Conservation (phyloP, 441 rosid species). For the Adansonia gregorii region DNA sequence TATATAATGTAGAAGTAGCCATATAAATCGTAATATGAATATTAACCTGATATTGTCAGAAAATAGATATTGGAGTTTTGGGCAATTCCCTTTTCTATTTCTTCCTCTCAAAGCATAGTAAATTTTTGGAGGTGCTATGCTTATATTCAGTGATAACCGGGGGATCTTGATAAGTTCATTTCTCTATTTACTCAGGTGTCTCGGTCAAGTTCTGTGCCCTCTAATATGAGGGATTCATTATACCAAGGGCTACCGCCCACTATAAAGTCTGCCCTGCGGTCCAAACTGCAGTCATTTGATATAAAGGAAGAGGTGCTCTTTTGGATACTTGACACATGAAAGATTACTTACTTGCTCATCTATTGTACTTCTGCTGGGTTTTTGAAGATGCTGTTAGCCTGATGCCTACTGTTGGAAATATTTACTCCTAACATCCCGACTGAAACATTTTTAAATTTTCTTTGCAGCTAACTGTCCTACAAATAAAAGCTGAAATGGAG, state of each 20-base stretch:
- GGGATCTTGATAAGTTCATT: constrained; percentile 24
- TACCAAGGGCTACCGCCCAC: constrained; percentile 97
- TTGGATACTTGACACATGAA: background rate
- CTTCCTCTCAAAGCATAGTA: constrained; percentile 17
- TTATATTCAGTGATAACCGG: background rate
- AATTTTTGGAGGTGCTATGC: background rate
- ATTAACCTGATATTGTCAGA: constrained; percentile 1
- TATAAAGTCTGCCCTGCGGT: constrained; percentile 81
- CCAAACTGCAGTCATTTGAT: constrained; percentile 66
- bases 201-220: constrained; percentile 91
- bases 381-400: background rate
- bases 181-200: constrained; percentile 68
- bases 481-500: constrained; percentile 97
- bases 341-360: constrained; percentile 4
- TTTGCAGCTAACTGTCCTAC: constrained; percentile 72
- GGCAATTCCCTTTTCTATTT: background rate
- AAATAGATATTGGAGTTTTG: background rate
- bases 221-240: constrained; percentile 89
- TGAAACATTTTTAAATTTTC: constrained; percentile 4
- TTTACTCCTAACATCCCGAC: constrained; percentile 18
- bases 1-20: constrained; percentile 5
- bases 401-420: background rate
- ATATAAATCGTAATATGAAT: background rate
- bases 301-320: constrained; percentile 75
- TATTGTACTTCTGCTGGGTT: constrained; percentile 15